These are phyloP conservation scores for Alternaria ventricosa DNA, from an alignment of 2,329 filamentous ascomycete species.

Conservation along the genomic window DNA sequence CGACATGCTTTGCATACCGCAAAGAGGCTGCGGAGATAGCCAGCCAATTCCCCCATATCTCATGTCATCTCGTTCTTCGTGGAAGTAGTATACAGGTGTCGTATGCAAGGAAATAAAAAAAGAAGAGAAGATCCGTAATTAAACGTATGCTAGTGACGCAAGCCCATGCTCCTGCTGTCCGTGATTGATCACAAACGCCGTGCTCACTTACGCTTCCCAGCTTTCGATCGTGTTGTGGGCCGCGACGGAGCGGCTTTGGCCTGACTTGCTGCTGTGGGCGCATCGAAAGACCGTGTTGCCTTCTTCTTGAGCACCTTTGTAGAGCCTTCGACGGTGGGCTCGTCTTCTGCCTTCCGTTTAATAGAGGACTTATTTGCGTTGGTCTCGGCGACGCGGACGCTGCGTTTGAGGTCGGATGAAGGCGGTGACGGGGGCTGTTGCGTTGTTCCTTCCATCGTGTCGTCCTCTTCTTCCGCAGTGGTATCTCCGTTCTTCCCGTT, in stretches of 20 bases:
- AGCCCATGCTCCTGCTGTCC: neutral
- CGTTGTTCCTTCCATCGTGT: conserved; percentile 9
- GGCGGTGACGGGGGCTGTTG: conserved; percentile 27
- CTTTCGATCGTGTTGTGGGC: conserved; percentile 13
- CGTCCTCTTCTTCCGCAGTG: conserved; percentile 13
- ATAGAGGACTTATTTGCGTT: conserved; percentile 23
- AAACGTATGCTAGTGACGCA: neutral
- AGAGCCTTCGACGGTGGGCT: conserved; percentile 14
- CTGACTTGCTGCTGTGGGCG: conserved; percentile 47
- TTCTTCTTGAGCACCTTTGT: conserved; percentile 37
- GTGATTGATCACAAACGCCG: neutral
- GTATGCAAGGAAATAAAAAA: neutral
- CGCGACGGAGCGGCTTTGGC: conserved; percentile 29
- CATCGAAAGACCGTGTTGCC: conserved; percentile 40
- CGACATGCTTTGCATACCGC: neutral
- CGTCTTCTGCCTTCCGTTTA: conserved; percentile 43
- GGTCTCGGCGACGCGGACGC: conserved; percentile 3
- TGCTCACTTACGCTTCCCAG: neutral
- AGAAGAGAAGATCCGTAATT: neutral
- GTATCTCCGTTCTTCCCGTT: conserved; percentile 7
- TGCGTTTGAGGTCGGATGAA: conserved; percentile 30
- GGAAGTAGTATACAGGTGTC: neutral
- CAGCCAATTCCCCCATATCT: neutral
- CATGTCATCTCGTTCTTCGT: neutral
- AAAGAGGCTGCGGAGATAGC: neutral